Percentiles rank a stretch among this genome's conserved stretches.
phyloP scores from a whole-genome alignment of 345 rosid species.

The Eucalyptus lansdowneana region DNA sequence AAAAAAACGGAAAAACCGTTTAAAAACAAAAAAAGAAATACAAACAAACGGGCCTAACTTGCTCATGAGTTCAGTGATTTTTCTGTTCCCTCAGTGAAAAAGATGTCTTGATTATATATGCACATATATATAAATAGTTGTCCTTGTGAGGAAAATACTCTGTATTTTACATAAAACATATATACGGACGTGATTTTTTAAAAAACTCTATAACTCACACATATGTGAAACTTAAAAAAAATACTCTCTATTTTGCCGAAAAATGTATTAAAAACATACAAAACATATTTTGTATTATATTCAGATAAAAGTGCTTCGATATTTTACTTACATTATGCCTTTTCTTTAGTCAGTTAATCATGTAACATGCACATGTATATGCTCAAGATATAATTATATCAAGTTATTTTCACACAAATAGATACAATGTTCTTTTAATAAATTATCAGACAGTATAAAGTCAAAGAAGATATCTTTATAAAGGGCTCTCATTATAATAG shows the following conservation, averaged over 20 bases:
- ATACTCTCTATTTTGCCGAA: fast-evolving
- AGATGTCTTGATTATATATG: not conserved
- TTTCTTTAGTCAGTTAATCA: not conserved
- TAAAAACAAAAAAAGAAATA: too few species aligned
- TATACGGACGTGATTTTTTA: not conserved
- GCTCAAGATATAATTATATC: not conserved
- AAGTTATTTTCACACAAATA: not conserved
- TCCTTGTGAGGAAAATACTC: not conserved
- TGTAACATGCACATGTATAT: not conserved
- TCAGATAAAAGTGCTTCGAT: not conserved
- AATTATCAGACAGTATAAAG: not conserved
- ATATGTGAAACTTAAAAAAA: not conserved
- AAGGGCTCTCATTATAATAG: not conserved
- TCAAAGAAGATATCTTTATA: not conserved
- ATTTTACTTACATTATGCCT: not conserved
- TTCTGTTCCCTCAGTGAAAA: not conserved
- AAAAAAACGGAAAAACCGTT: too few species aligned
- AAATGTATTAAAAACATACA: not conserved
- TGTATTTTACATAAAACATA: not conserved
- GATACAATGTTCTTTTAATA: not conserved
- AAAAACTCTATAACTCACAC: not conserved
- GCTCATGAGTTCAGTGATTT: not conserved
- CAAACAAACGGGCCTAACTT: too few species aligned
- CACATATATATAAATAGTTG: not conserved
- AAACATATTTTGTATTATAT: not conserved